Base-by-base conservation (phyloP, 116 monocot genomes). In the Papilionanthe hybrid region DNA sequence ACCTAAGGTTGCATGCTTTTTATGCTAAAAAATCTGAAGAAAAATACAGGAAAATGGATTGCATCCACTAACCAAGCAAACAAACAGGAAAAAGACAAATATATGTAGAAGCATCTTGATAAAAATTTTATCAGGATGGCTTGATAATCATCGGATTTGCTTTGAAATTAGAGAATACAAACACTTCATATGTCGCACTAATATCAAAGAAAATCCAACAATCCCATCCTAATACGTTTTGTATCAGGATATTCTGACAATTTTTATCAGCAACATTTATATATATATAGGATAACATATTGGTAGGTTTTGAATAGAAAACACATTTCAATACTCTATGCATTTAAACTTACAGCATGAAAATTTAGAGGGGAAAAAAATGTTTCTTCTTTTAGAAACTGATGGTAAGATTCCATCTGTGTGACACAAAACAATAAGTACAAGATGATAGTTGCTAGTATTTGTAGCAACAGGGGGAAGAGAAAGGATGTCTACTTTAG, bases 291-390 rank as follows among this genome's bases (percentile, higher is more conserved):
- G 17, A 13, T 18, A 37, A 15, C 5, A 32, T 17, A 6, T 17
- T 29, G 18, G 6, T 42, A 73, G 43, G 4, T 20, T 19, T 42
- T 73, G 5, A 44, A 73, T 73, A 7, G 10, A 73, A 73, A 20
- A n/a, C 20, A 44, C 73, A 44, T n/a, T 22, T 44, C 20, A 73
- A 44, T 43, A 9, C 42, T 43, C 20, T 44, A 73, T 9, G 71
- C 17, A 73, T 73, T 73, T 73, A n/a, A 73, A 44, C n/a, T 44
- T 20, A 43, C 22, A 73, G 10, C 73, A 43, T 42, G 37, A 69
- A 68, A 32, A 69, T 69, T 32, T 15, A 13, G 15, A 69, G 69
- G 69, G 37, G 17, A 69, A 69, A 13, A n/a, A 69, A 29, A 69
- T 18, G 37, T 4, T 5, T 69, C 29, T 13, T 69, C 37, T 32